phyloP scores from a whole-genome alignment of 2,329 filamentous ascomycete species.

The Alternaria sp. region DNA sequence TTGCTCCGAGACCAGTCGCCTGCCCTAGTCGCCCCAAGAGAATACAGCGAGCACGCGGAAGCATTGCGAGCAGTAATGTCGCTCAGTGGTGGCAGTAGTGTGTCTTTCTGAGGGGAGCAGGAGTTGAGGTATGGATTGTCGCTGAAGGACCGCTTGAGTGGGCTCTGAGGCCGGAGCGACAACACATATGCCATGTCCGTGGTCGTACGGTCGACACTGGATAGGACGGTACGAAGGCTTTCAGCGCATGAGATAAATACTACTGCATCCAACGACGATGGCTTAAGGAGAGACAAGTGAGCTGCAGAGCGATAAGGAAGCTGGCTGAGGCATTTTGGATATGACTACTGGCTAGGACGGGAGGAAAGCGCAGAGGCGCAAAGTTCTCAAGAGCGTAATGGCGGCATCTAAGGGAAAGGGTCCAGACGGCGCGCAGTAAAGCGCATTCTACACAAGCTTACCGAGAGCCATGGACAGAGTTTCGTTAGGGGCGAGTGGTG shows the following conservation, averaged over 20 bases:
- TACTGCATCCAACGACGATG: constrained; percentile 38
- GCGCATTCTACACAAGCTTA: constrained; percentile 13
- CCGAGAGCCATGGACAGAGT: no score
- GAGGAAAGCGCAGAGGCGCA: constrained; percentile 31
- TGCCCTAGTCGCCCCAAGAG: constrained; percentile 31
- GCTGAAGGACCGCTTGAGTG: constrained; percentile 52
- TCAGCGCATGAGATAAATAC: constrained; percentile 48
- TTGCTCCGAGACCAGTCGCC: constrained; percentile 32
- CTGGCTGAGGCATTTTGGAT: constrained; percentile 14
- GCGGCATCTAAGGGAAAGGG: constrained; percentile 25
- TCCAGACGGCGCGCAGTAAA: constrained; percentile 19
- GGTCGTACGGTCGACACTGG: constrained; percentile 25
- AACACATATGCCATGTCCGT: constrained; percentile 49
- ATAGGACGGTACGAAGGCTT: constrained; percentile 27
- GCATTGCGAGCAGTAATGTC: constrained; percentile 40
- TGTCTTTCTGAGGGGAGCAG: constrained; percentile 40
- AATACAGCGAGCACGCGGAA: constrained; percentile 46
- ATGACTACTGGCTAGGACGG: constrained; percentile 9
- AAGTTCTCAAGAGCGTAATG: constrained; percentile 2
- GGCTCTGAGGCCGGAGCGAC: constrained; percentile 47
- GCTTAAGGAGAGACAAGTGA: constrained; percentile 36
- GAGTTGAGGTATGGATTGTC: constrained; percentile 47
- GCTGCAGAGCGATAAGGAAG: constrained; percentile 17
- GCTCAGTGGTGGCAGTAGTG: constrained; percentile 30
- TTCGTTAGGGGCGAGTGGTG: constrained; percentile 5